Base-by-base conservation (phyloP, 2,329 filamentous ascomycete species). In the Aureobasidium pullulans region DNA sequence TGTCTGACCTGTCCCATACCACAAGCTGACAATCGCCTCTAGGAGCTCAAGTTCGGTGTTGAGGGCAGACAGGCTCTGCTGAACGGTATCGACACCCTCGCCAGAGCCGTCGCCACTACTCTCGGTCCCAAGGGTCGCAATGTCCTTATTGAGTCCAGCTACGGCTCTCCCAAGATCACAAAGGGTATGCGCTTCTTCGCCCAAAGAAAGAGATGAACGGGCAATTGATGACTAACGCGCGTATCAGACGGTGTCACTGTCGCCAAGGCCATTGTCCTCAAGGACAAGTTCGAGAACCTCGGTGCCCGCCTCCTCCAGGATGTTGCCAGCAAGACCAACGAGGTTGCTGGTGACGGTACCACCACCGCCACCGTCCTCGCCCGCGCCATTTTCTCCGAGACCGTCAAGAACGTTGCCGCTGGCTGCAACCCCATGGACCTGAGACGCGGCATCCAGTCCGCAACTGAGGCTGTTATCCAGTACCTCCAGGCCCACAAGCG, bases 381-480 rank as follows among this genome's bases (percentile, higher is more conserved):
- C 69, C 90, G 91, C 69, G 89, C 92, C 75, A 99, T 99, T 79
- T 99, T 99, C 85, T 96, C 94, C 77, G 94, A 99, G 84, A 97
- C 93, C 59, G 94, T 97, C 75, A 99, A 99, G 88, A 99, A 99
- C 76, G 94, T 99, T 66, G 94, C 94, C 66, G 94, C 94, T 64
- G 94, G 94, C 72, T 99, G 94, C 88, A 99, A 99, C 82, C 94
- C 94, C 67, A 97, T 99, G 94, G 94, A 99, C 73, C 84, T 99
- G 71, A 88, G 94, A 76, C 88, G 94, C 70, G 94, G 94, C 77
- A 97, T 94, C 71, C 94, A 99, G 82, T 89, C 92, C 67, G 93
- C 93, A 61, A 94, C 99, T 65, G 90, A 96, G 65, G 87, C 91
- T 63, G 94, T 96, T 60, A 91, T 99, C 69, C 85, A 96, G 71